Base-by-base conservation (phyloP, 495 filamentous ascomycete genomes). In the Penicillium diatomitis region DNA sequence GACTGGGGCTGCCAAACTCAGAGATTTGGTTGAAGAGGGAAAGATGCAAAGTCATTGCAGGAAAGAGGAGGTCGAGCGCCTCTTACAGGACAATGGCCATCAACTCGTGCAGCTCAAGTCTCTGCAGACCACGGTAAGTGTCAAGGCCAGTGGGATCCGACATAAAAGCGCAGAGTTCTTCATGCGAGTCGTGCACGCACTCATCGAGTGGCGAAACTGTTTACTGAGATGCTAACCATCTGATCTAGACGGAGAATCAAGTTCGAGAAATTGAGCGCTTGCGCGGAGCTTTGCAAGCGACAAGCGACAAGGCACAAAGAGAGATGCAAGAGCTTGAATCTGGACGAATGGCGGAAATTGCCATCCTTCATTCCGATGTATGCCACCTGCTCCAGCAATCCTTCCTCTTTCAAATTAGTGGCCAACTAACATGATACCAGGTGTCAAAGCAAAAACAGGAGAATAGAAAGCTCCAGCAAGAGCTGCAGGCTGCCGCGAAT, bases 51-150 rank as follows among this genome's bases (percentile, higher is more conserved):
- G 1, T 55, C 41, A 9, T 20, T 29, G 3, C 44, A 70, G 65
- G 39, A 61, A 67, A 28, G 54, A 62, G 8, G 53, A 63, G 35
- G 47, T 70, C 28, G 49, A 56, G 12, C 50, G 49, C 0, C 47
- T 70, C 0, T 9, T 57, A 8, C 45, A 50, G 8, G 55, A 53
- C 3, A 61, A 61, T 10, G 49, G 55, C 12, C 38, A 58, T 28
- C 41, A 61, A 20, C 51, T 50, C 3, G 50, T 41, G 28, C 51
- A 63, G 35, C 48, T 55, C 8, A 55, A 53, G 7, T 41, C 47
- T 9, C 8, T 66, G 30, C 55, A 65, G 38, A n/a, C 52, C 36
- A 66, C 53, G 60, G 71, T 72, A 56, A 32, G 52, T 31, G 6
- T 5, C 32, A 8, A 9, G 1, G 8, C 11, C n/a, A 20, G 20